A percentile compares a stretch with the other conserved stretches of the same genome.
These are phyloP conservation scores for Venturia effusa DNA, from an alignment of 2,329 filamentous ascomycete genomes.

Conservation along the genomic window DNA sequence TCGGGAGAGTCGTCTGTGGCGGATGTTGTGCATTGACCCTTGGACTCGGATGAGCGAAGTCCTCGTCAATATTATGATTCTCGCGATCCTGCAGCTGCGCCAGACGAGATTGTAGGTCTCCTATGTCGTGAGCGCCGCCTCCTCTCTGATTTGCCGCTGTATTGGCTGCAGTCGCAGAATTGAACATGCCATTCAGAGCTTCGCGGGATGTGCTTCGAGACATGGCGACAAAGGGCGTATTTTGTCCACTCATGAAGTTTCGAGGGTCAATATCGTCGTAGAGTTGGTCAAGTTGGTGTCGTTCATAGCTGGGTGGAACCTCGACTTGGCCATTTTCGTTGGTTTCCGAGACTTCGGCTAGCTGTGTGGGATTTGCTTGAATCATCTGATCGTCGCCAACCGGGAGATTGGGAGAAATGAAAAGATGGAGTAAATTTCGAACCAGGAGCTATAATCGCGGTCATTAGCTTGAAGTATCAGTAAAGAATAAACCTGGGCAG, in stretches of 20 bases:
- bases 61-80: conserved; percentile 17
- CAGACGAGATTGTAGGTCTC: conserved; percentile 4
- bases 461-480: not conserved
- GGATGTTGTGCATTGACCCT: not conserved
- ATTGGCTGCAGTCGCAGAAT: conserved; percentile 38
- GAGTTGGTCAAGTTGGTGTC: conserved; percentile 79
- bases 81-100: conserved; percentile 8
- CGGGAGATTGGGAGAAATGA: conserved; percentile 88
- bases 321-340: conserved; percentile 34
- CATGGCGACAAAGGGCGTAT: conserved; percentile 65
- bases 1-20: not conserved
- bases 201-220: conserved; percentile 68
- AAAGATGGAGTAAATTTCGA: conserved; percentile 81
- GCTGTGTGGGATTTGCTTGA: conserved; percentile 37
- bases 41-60: conserved; percentile 7
- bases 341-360: conserved; percentile 2
- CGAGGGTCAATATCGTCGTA: conserved; percentile 77
- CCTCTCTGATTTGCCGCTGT: conserved; percentile 56
- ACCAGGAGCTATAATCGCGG: conserved; percentile 56
- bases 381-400: conserved; percentile 81
- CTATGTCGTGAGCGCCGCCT: not conserved
- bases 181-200: conserved; percentile 58
- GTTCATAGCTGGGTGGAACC: conserved; percentile 86
- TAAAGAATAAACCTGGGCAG: not conserved
- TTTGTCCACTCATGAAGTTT: conserved; percentile 59